Conservation (phyloP, 2,329 filamentous ascomycete genomes). For the Monilinia laxa region DNA sequence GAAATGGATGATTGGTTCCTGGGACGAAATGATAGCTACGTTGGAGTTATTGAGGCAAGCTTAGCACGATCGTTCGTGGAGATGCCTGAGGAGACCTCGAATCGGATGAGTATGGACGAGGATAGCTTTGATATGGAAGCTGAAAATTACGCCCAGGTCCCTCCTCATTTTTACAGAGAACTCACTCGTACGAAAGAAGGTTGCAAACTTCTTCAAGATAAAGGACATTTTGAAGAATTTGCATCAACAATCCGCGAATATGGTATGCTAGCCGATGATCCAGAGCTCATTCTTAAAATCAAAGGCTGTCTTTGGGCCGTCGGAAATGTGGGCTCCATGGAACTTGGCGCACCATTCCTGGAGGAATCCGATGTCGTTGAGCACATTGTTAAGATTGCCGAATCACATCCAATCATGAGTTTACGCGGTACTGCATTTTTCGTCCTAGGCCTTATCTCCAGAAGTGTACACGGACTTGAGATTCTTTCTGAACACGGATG, state of each 20-base stretch:
- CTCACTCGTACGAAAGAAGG: slow-evolving; percentile 90
- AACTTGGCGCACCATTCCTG: slow-evolving; percentile 89
- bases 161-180: slow-evolving; percentile 97
- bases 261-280: slow-evolving; percentile 79
- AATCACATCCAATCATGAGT: slow-evolving; percentile 84
- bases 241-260: slow-evolving; percentile 83
- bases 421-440: slow-evolving; percentile 95
- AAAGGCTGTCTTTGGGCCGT: slow-evolving; percentile 98
- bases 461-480: slow-evolving; percentile 87
- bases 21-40: slow-evolving; percentile 94
- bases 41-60: slow-evolving; percentile 91
- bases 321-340: slow-evolving; percentile 97
- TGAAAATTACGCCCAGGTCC: slow-evolving; percentile 55
- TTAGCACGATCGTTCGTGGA: slow-evolving; percentile 75
- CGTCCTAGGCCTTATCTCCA: slow-evolving; percentile 86
- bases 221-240: slow-evolving; percentile 96
- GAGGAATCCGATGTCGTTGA: slow-evolving; percentile 87
- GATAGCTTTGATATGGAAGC: slow-evolving; percentile 46
- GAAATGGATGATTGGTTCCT: slow-evolving; percentile 99
- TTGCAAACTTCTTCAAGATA: slow-evolving; percentile 83
- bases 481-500: slow-evolving; percentile 88
- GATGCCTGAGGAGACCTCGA: slow-evolving; percentile 44
- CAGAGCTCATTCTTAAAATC: slow-evolving; percentile 84
- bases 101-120: slow-evolving; percentile 44
- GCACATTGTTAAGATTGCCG: slow-evolving; percentile 84